phyloP scores from a whole-genome alignment of 2,329 filamentous ascomycete species.

The Fonsecaea pugnacius region DNA sequence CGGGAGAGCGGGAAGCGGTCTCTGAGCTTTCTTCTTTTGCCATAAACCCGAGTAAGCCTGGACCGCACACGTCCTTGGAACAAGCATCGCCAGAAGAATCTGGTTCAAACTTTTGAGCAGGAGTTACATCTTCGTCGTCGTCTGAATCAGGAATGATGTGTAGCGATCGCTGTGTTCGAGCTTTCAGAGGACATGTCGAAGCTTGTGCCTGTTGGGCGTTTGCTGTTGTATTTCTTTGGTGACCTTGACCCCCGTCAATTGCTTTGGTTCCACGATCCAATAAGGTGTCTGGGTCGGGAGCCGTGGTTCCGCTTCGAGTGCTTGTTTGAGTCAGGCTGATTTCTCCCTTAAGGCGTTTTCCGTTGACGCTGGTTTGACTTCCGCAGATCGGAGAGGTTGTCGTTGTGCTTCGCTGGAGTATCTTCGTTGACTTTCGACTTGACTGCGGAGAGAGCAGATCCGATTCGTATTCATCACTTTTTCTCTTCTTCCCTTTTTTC shows the following conservation, averaged over 20 bases:
- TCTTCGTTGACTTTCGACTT: constrained; percentile 18
- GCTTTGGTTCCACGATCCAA: constrained; percentile 5
- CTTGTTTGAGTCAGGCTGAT: constrained; percentile 10
- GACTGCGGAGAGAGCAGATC: constrained; percentile 28
- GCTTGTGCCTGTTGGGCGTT: neutral
- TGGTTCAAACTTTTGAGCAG: constrained; percentile 4
- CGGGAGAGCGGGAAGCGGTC: neutral
- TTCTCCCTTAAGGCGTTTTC: neutral
- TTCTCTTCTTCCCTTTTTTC: constrained; percentile 53
- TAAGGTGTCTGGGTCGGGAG: neutral
- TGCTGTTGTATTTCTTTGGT: neutral
- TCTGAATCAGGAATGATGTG: constrained; percentile 31
- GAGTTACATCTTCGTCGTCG: constrained; percentile 19
- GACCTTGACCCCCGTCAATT: neutral
- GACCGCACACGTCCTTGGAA: neutral
- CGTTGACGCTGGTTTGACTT: constrained; percentile 7
- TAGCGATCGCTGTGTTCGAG: neutral
- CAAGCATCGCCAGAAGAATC: neutral
- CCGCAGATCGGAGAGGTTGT: constrained; percentile 8
- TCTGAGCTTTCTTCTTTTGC: neutral
- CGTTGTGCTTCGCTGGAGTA: constrained; percentile 5
- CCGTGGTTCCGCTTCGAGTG: neutral
- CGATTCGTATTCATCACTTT: constrained; percentile 51
- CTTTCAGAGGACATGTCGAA: constrained; percentile 1
- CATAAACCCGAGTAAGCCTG: neutral